Conservation (phyloP, 805 yeast genomes). For the Nakazawaea molendinolei region DNA sequence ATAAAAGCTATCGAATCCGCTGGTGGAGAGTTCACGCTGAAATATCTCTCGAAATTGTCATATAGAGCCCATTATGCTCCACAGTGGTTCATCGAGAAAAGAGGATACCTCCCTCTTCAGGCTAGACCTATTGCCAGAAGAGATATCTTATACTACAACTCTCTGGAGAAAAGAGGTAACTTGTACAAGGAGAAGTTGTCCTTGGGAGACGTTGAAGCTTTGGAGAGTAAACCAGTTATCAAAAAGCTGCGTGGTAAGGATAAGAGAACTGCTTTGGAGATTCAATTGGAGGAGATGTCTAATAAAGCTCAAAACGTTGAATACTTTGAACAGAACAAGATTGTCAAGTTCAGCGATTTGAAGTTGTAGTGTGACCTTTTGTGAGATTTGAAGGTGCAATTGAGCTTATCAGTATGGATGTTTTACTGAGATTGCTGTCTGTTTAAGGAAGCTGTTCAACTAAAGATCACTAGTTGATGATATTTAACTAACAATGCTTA, state of each 20-base stretch:
- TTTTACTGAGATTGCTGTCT: no score
- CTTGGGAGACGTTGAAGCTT: constrained; percentile 4
- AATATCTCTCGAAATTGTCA: constrained; percentile 58
- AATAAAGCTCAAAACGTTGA: neutral
- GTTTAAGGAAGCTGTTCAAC: no score
- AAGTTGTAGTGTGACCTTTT: constrained; percentile 1
- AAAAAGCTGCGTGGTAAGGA: constrained; percentile 6
- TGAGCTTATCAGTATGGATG: no score
- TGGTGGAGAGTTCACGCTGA: constrained; percentile 72
- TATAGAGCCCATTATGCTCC: constrained; percentile 76
- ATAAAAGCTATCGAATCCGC: constrained; percentile 62
- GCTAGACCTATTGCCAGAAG: constrained; percentile 83
- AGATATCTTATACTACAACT: constrained; percentile 72
- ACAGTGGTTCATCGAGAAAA: constrained; percentile 54
- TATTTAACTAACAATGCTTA: no score
- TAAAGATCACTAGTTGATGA: no score
- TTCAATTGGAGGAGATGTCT: constrained; percentile 8
- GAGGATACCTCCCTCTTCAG: constrained; percentile 75
- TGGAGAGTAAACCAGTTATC: constrained; percentile 4
- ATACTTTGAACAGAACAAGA: constrained; percentile 4
- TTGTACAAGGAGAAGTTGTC: constrained; percentile 33
- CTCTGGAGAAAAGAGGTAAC: constrained; percentile 71
- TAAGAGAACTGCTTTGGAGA: constrained; percentile 4
- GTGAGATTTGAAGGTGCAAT: no score
- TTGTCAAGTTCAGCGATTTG: constrained; percentile 11